These are phyloP conservation scores for Tolypocladium cylindrosporum DNA, from an alignment of 2,329 filamentous ascomycete species.

Conservation along the genomic window DNA sequence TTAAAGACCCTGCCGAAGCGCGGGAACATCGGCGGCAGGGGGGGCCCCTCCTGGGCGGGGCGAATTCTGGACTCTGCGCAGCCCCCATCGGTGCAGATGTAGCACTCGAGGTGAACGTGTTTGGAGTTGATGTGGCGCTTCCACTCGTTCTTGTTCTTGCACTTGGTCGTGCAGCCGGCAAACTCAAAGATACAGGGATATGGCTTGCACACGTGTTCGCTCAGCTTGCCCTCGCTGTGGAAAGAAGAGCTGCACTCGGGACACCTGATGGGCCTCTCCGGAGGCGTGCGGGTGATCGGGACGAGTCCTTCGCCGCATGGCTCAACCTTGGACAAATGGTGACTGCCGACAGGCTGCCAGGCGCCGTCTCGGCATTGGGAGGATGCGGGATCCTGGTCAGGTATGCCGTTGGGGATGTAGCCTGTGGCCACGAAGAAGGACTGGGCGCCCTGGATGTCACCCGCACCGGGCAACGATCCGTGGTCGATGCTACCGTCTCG, in stretches of 20 bases:
- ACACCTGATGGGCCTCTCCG: slow-evolving; percentile 36
- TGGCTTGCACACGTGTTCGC: slow-evolving; percentile 23
- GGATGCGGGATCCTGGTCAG: background rate
- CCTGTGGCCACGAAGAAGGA: background rate
- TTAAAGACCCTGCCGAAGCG: slow-evolving; percentile 64
- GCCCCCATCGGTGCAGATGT: slow-evolving; percentile 59
- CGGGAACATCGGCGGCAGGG: slow-evolving; percentile 17
- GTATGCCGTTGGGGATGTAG: background rate
- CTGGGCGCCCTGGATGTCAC: background rate
- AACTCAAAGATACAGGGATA: slow-evolving; percentile 72
- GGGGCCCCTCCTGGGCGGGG: slow-evolving; percentile 2
- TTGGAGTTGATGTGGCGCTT: slow-evolving; percentile 78
- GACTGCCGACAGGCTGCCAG: background rate
- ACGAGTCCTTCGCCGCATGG: background rate
- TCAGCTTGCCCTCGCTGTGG: background rate
- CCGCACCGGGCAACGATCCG: background rate
- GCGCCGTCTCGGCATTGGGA: background rate
- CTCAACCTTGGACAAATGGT: background rate
- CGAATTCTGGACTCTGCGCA: slow-evolving; percentile 26
- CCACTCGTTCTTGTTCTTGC: slow-evolving; percentile 87
- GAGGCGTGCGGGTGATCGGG: slow-evolving; percentile 15
- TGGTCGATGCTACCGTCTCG: background rate
- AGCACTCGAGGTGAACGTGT: slow-evolving; percentile 66
- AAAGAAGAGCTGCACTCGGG: background rate
- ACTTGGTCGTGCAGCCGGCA: slow-evolving; percentile 65